These are phyloP conservation scores for Vinca minor DNA, from an alignment of 257 asterid genomes.

Conservation along the genomic window DNA sequence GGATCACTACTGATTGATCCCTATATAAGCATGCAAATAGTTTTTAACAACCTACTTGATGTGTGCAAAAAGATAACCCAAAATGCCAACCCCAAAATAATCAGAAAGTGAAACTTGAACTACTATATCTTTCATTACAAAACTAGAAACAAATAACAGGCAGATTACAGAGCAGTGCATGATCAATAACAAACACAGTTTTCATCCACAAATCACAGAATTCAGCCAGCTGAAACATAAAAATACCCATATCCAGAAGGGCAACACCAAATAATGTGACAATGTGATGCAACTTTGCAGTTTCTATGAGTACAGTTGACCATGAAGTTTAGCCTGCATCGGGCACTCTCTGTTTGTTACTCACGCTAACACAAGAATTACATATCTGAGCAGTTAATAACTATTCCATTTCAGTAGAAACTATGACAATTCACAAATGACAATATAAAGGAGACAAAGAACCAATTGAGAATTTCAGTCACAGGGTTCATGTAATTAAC, in stretches of 20 bases:
- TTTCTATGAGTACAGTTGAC: neutral
- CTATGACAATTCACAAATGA: neutral
- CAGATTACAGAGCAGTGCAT: neutral
- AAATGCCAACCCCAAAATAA: too few species aligned
- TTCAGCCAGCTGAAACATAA: neutral
- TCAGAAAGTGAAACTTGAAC: constrained; percentile 1
- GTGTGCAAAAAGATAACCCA: neutral
- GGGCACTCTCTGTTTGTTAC: too few species aligned
- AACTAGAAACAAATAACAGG: neutral
- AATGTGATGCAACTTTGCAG: neutral
- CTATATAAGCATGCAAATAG: neutral
- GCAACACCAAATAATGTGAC: neutral
- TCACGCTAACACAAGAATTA: neutral
- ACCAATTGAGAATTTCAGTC: neutral
- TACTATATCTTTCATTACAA: neutral
- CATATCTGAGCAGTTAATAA: neutral
- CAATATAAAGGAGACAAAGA: neutral
- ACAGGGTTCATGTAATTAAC: neutral
- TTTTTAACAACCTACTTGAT: neutral
- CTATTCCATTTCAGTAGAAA: neutral
- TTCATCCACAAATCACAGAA: neutral
- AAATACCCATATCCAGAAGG: neutral
- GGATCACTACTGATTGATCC: neutral
- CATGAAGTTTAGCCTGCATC: neutral
- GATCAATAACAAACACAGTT: neutral